Percentiles rank a stretch among this genome's conserved stretches.
These are phyloP conservation scores for Boletellus ananiceps DNA, from an alignment of 768 basidiomycete genomes.

Conservation along the genomic window DNA sequence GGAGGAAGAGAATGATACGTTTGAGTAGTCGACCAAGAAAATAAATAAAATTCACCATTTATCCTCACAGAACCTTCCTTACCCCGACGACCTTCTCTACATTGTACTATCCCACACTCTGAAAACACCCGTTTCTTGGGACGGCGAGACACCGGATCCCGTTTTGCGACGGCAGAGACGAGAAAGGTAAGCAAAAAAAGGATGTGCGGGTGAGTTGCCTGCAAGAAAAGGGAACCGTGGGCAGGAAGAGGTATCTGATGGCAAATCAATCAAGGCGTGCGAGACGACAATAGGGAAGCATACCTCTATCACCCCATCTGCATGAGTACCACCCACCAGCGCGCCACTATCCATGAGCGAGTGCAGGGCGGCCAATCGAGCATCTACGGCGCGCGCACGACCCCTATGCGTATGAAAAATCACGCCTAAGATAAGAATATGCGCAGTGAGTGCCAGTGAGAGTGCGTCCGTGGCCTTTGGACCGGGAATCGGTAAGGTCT, in stretches of 20 bases:
- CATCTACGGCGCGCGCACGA: conserved; percentile 41
- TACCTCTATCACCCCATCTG: conserved; percentile 39
- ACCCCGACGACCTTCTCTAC: conserved; percentile 42
- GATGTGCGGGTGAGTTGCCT: conserved; percentile 64
- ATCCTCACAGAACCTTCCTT: conserved; percentile 9
- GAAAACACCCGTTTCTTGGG: conserved; percentile 73
- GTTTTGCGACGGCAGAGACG: conserved; percentile 59
- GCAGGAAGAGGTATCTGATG: conserved; percentile 28
- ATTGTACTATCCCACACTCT: conserved; percentile 49
- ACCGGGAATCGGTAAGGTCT: background rate
- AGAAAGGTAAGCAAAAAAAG: conserved; percentile 64
- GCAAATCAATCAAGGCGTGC: background rate
- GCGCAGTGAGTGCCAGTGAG: conserved; percentile 44
- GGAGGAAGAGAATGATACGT: background rate
- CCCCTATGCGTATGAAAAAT: conserved; percentile 61
- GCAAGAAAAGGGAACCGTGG: conserved; percentile 46
- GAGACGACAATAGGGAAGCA: conserved; percentile 18
- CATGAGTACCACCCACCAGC: conserved; percentile 32
- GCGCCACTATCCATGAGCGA: conserved; percentile 60
- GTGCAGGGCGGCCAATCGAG: conserved; percentile 56
- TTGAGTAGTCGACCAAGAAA: background rate
- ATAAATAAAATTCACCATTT: conserved; percentile 10
- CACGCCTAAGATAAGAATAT: conserved; percentile 59
- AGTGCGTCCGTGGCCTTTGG: conserved; percentile 28
- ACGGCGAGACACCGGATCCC: conserved; percentile 68